These are phyloP conservation scores for Stephania yunnanensis DNA, from an alignment of 164 flowering plant species.

Conservation along the genomic window DNA sequence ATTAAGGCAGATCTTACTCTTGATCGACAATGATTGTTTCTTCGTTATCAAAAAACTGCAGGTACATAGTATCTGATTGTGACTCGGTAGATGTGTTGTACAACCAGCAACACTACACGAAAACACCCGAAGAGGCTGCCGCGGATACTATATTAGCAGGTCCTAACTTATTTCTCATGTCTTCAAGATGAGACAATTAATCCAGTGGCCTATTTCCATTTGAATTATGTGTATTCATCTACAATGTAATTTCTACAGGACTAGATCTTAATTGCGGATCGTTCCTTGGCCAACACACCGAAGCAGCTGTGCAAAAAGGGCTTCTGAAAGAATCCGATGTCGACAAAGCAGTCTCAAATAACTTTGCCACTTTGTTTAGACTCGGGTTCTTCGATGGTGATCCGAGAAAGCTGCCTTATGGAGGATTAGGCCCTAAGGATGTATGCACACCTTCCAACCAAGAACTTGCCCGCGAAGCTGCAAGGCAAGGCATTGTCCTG, in stretches of 20 bases:
- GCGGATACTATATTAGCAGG: slow-evolving; percentile 72
- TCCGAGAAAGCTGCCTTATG: slow-evolving; percentile 57
- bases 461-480: slow-evolving; percentile 77
- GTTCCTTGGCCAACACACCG: slow-evolving; percentile 55
- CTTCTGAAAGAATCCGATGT: slow-evolving; percentile 45
- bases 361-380: slow-evolving; percentile 62
- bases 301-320: slow-evolving; percentile 56
- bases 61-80: slow-evolving; percentile 91
- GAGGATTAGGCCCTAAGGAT: slow-evolving; percentile 69
- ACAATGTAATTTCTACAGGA: slow-evolving; percentile 38
- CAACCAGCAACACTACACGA: slow-evolving; percentile 66
- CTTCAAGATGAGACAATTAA: not conserved
- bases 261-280: slow-evolving; percentile 77
- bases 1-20: not conserved
- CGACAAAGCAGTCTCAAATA: slow-evolving; percentile 59
- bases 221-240: not conserved
- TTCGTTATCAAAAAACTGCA: slow-evolving; percentile 18
- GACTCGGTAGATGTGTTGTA: slow-evolving; percentile 76
- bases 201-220: not conserved
- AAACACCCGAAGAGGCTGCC: slow-evolving; percentile 86
- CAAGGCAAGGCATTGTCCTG: slow-evolving; percentile 90
- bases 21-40: not conserved
- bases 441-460: slow-evolving; percentile 62
- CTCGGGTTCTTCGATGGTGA: slow-evolving; percentile 90
- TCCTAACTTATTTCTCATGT: slow-evolving; percentile 7